Evolutionary conservation across 1,284 basidiomycete species (phyloP).

Genomic region (Puccinia novopanici): DNA sequence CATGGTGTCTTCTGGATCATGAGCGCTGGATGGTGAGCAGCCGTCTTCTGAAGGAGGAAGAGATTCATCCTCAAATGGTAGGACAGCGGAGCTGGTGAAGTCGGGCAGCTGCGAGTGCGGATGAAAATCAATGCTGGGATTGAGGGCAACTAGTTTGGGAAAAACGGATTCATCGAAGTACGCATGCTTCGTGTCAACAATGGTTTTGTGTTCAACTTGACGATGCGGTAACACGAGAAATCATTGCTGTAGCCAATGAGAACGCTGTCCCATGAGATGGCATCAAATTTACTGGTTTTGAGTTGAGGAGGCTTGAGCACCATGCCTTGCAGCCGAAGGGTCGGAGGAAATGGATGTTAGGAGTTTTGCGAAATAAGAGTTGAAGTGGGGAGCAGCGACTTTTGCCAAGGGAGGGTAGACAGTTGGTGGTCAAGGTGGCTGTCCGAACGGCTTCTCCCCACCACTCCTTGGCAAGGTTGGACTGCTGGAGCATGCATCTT

Average conservation of each 20-base stretch:
- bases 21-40: no score
- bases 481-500: no score
- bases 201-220: not conserved
- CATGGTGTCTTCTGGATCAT: no score
- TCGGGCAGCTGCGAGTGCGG: not conserved
- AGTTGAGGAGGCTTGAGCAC: not conserved
- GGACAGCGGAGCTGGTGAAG: not conserved
- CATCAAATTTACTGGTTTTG: not conserved
- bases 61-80: not conserved
- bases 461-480: conserved; percentile 5
- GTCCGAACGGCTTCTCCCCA: conserved; percentile 10
- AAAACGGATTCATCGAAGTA: conserved; percentile 21
- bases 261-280: not conserved
- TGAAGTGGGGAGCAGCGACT: not conserved
- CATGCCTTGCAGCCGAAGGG: conserved; percentile 21
- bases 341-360: not conserved
- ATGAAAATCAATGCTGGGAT: not conserved
- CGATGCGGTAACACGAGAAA: not conserved
- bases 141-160: not conserved
- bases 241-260: conserved; percentile 7
- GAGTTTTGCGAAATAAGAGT: not conserved
- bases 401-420: not conserved
- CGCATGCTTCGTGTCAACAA: not conserved
- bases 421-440: not conserved
- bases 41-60: no score